Evolutionary conservation across 331 rosid species (phyloP).

Genomic region (Erythrophleum ivorense): DNA sequence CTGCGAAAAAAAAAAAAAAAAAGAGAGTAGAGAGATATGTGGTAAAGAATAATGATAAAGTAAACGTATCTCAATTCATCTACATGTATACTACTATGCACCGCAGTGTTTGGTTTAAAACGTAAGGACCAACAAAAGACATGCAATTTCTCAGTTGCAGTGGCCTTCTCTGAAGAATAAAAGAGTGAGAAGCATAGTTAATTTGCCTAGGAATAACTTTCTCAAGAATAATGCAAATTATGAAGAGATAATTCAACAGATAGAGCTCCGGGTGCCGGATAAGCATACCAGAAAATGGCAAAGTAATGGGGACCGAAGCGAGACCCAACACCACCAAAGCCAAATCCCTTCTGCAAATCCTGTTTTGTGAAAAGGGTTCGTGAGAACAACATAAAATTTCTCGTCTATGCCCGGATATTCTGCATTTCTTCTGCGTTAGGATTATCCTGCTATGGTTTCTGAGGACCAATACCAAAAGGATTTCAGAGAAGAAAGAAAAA

Average conservation of each 20-base stretch:
- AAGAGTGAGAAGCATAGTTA: neutral
- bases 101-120: conserved; percentile 4
- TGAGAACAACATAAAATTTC: neutral
- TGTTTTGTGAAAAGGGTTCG: conserved; percentile 44
- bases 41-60: conserved; percentile 15
- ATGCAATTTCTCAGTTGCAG: neutral
- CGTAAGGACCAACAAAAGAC: neutral
- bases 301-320: conserved; percentile 43
- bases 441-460: conserved; percentile 10
- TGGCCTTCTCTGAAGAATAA: neutral
- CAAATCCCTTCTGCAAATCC: conserved; percentile 55
- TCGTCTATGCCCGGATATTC: neutral
- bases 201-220: neutral
- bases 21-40: neutral
- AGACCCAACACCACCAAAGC: conserved; percentile 50
- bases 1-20: conserved; percentile 48
- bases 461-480: conserved; percentile 1
- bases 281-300: conserved; percentile 50
- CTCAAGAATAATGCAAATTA: conserved; percentile 7
- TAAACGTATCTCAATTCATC: conserved; percentile 12
- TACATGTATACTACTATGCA: neutral
- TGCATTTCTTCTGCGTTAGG: neutral
- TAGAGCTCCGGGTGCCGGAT: neutral
- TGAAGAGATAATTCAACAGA: neutral
- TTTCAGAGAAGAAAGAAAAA: neutral